Base-by-base conservation (phyloP, 2,329 filamentous ascomycete genomes). In the Xylaria sp. region DNA sequence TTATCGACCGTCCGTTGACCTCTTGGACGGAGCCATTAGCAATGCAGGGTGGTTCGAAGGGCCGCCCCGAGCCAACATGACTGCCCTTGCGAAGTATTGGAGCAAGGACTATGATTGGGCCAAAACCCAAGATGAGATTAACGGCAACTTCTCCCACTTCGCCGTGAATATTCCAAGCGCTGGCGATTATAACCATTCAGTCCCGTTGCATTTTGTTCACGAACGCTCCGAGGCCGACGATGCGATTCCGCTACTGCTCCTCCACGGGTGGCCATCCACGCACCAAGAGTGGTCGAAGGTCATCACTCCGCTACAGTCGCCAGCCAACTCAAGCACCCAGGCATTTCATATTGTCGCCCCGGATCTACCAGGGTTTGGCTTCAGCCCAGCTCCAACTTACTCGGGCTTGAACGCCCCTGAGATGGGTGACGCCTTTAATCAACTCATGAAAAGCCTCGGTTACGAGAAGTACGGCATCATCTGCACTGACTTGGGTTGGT, bases 281-380 rank as follows among this genome's bases (percentile, higher is more conserved):
- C 57, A 52, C 23, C 46, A 41, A 20, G 63, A 65, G 31, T 54
- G 54, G 34, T 25, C 39, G 12, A 28, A 28, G 20, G 54, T 64
- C 25, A 56, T 64, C 39, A 18, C 5, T 56, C 18, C 51, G 12
- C 51, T 64, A 3, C 25, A 15, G 13, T 23, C 54, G 18, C 61
- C 61, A 13, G 25, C 25, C 12, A 50, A 28, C 23, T n/a, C 51
- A 34, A 46, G 37, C 6, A 13, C n/a, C 12, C 61, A 54, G 31
- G 61, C 52, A n/a, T 64, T 64, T 20, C 61, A 64, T 10, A 15
- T 64, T 12, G 61, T 64, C 2, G 61, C 61, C 8, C 61, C 61
- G 23, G 54, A 54, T 18, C 31, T 64, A 31, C 61, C 61, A 20
- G 50, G 50, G 12, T 64, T 55, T n/a, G 61, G 61, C 6, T 57